Base-by-base conservation (phyloP, 176 grass and related monocot genomes). In the Melocanna baccifera region DNA sequence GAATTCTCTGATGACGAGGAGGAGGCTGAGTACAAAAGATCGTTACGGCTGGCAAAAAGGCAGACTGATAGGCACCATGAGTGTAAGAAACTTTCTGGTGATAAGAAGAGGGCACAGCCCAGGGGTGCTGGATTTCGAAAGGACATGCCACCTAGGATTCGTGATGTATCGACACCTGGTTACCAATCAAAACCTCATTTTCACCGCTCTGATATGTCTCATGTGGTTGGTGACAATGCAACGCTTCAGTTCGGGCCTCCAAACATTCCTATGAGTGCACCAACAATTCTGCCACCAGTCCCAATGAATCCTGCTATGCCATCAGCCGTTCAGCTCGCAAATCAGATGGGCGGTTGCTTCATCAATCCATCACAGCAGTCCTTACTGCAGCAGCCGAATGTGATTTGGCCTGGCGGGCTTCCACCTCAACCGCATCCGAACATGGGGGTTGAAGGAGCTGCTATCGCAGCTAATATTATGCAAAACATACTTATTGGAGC, bases 1-100 rank as follows among this genome's bases (percentile, higher is more conserved):
- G 91, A 93, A 86, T 96, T 98, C 87, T 98, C 96, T 85, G 96
- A 98, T 85, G 96, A 98, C 45, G 96, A 98, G 83, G 51, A 92
- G 73, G 96, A 98, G 79, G 89, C 87, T n/a, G 87, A 95, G 76
- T 98, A 91, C 86, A 98, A 81, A 81, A 85, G 85, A 62, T 86
- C 85, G 34, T 62, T 90, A 20, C 79, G 80, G 12, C 77, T 69
- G 58, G 76, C 89, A 62, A 93, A 93, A 90, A 88, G 93, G 62
- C 89, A 48, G 52, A 85, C 75, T 86, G 77, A 91, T 84, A 90
- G 72, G 65, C 79, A 70, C 40, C 71, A 84, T 16, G 88, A 80
- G 18, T 48, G 81, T 84, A 72, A 62, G 37, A 78, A 92, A 46
- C 47, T 65, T 84, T 86, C 47, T 81, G 40, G 51, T 62, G 79